Conservation (phyloP, 495 filamentous ascomycete species). For the Copromyces sp. region DNA sequence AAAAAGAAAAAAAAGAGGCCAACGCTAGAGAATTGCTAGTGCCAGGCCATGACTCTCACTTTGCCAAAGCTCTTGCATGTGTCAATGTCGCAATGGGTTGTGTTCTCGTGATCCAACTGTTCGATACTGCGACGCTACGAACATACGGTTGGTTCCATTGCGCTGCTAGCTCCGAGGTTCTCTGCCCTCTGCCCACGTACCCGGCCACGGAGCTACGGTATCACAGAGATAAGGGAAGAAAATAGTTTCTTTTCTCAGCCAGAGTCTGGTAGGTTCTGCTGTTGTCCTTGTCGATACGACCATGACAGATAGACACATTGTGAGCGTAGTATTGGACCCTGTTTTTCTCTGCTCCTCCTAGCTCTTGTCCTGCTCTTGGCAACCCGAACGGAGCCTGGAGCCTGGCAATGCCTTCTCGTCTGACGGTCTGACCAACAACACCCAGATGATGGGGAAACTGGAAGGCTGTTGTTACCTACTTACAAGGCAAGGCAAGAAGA, state of each 20-base stretch:
- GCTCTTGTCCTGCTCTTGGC: not conserved
- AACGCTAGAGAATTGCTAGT: not conserved
- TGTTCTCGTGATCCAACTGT: not conserved
- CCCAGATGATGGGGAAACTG: not conserved
- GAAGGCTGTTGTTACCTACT: not conserved
- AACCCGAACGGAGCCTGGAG: not conserved
- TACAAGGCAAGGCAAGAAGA: not conserved
- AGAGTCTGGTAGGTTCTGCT: not conserved
- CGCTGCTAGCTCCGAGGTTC: not conserved
- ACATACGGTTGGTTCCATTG: not conserved
- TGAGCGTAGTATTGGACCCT: not conserved
- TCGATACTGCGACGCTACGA: not conserved
- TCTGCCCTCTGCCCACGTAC: not conserved
- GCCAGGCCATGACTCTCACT: not conserved
- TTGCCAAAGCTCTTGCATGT: not conserved
- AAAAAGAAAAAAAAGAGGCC: not conserved
- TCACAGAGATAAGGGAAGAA: not conserved
- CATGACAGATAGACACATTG: not conserved
- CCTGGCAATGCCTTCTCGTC: not conserved
- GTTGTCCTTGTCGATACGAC: not conserved
- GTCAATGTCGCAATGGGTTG: not conserved
- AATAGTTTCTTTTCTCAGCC: not conserved
- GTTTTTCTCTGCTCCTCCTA: not conserved
- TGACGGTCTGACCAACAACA: not conserved
- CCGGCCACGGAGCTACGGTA: not conserved